Base-by-base conservation (phyloP, 495 filamentous ascomycete species). In the Cladorrhinum samala region DNA sequence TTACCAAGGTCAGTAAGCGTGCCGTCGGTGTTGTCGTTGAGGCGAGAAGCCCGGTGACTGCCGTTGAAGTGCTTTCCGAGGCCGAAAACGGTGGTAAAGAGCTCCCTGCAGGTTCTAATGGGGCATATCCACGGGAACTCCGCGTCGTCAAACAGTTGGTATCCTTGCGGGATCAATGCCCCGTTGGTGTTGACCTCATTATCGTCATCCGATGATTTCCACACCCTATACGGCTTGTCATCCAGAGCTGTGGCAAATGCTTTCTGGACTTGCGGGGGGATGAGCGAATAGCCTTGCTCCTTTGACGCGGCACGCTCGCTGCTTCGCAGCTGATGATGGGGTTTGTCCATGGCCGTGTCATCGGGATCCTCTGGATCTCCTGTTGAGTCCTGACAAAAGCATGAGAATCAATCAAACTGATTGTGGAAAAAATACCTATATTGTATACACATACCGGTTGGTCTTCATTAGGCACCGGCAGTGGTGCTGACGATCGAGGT, bases 81-180 rank as follows among this genome's bases (percentile, higher is more conserved):
- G 7, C 64, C 59, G 0, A 13, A 4, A 1, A 69, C 45, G 5
- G 27, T 55, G 2, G 54, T 21, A 27, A 64, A 57, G 21, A 60
- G 3, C 19, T 40, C 45, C 16, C 64, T 50, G 44, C 66, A 69
- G 4, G 54, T 57, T n/a, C 66, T 53, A 3, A 67, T 38, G 2
- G 64, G 64, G 42, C 66, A 69, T 9, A 67, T 55, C 66, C 66
- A 69, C 0, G 59, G 62, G 30, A 52, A 54, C 0, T 53, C 25
- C 6, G 52, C 56, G 38, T 67, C 19, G 41, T 50, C 45, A 11
- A 51, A 56, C 3, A 56, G 33, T n/a, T 53, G 23, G 43, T 69
- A 69, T 0, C 58, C 56, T 4, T 23, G 11, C 1, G 64, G 66
- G 4, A 69, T 11, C 19, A 67, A 25, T 7, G 56, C 64, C n/a